phyloP scores from a whole-genome alignment of 306 rosid species.

The Psophocarpus tetragonolobus region DNA sequence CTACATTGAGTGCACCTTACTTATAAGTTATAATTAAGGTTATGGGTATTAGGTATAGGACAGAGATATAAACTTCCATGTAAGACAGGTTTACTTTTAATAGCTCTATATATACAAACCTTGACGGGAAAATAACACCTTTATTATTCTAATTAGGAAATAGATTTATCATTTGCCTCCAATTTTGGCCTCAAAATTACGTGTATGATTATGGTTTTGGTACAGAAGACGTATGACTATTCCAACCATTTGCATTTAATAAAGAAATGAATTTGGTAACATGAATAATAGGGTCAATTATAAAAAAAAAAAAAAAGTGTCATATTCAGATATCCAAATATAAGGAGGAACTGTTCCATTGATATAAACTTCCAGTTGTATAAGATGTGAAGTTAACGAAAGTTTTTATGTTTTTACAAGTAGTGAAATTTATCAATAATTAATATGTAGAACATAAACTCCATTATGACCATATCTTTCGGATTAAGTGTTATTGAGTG shows the following conservation, averaged over 20 bases:
- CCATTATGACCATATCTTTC: constrained; percentile 59
- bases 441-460: constrained; percentile 47
- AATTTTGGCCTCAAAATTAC: constrained; percentile 14
- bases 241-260: constrained; percentile 8
- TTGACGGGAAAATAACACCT: constrained; percentile 59
- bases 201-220: neutral
- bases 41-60: constrained; percentile 68
- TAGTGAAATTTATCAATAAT: constrained; percentile 43
- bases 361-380: constrained; percentile 22
- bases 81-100: neutral
- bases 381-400: constrained; percentile 45
- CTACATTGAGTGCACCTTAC: constrained; percentile 75
- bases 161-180: neutral
- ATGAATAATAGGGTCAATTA: neutral
- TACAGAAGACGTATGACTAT: neutral
- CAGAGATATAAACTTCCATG: constrained; percentile 54
- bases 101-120: constrained; percentile 39
- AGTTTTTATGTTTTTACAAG: constrained; percentile 23
- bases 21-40: too few species aligned
- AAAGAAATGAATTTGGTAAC: constrained; percentile 13
- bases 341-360: neutral
- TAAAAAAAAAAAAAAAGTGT: constrained; percentile 20
- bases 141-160: constrained; percentile 22
- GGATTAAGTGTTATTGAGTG: constrained; percentile 67
- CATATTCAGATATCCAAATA: constrained; percentile 20